These are phyloP conservation scores for Bruguiera sexangula DNA, from an alignment of 345 rosid species.

Conservation along the genomic window DNA sequence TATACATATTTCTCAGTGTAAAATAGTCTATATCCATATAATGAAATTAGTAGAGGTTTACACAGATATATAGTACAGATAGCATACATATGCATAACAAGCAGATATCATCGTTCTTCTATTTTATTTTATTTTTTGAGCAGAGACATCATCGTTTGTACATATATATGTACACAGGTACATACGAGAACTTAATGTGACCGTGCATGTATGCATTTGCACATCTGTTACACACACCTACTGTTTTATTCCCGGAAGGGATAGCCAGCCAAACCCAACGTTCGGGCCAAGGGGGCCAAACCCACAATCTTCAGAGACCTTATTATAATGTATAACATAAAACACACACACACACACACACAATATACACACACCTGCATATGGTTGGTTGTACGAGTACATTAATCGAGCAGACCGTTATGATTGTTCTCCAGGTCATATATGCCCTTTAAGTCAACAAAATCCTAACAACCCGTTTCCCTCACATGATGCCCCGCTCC, in stretches of 20 bases:
- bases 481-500: background rate
- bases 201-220: too few species aligned
- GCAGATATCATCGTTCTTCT: too few species aligned
- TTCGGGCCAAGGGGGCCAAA: constrained; percentile 44
- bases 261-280: constrained; percentile 49
- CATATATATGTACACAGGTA: too few species aligned
- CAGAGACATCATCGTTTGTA: too few species aligned
- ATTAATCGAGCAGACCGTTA: constrained; percentile 63
- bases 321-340: constrained; percentile 13
- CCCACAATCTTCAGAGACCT: constrained; percentile 15
- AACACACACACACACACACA: background rate
- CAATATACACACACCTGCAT: constrained; percentile 29
- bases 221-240: too few species aligned
- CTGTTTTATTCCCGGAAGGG: constrained; percentile 15
- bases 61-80: too few species aligned
- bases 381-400: constrained; percentile 39
- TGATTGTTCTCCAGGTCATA: constrained; percentile 52
- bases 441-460: constrained; percentile 55
- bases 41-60: too few species aligned
- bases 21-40: too few species aligned
- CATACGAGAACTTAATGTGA: too few species aligned
- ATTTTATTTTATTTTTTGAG: too few species aligned
- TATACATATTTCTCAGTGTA: too few species aligned
- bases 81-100: too few species aligned
- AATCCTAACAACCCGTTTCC: constrained; percentile 57